Conservation (phyloP, 2,329 filamentous ascomycete genomes). For the Escovopsis sp. region DNA sequence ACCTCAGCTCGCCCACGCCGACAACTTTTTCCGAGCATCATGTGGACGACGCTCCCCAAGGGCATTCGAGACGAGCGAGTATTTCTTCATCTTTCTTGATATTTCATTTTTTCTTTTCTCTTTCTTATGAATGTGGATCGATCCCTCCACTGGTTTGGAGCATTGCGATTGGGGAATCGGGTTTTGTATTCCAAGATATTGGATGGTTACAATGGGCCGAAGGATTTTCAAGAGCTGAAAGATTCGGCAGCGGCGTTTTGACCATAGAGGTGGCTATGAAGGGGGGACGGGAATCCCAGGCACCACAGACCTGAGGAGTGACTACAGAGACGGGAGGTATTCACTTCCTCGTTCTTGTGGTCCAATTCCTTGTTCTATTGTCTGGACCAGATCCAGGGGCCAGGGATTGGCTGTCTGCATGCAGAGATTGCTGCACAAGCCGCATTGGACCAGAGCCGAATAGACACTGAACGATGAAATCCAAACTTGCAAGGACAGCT, state of each 20-base stretch:
- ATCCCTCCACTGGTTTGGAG: background rate
- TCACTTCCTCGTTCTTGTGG: no score
- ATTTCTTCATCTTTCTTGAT: background rate
- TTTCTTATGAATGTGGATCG: background rate
- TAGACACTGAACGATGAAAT: no score
- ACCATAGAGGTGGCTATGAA: background rate
- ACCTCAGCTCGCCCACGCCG: background rate
- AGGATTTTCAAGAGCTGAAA: slow-evolving; percentile 43
- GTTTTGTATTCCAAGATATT: slow-evolving; percentile 12
- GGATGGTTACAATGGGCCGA: slow-evolving; percentile 15
- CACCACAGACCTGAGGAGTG: background rate
- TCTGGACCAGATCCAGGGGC: no score
- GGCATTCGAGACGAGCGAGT: no score
- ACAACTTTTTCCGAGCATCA: no score
- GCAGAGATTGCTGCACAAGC: no score
- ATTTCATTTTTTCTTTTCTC: background rate
- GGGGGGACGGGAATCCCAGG: background rate
- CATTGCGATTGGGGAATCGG: background rate
- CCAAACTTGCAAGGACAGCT: no score
- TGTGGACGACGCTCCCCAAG: no score
- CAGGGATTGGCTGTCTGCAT: no score
- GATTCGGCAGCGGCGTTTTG: slow-evolving; percentile 26
- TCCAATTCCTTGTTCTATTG: no score
- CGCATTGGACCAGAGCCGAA: no score
- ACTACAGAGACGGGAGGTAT: no score